These are phyloP conservation scores for Giardia muris DNA, from an alignment of 208 protist species.

Conservation along the genomic window DNA sequence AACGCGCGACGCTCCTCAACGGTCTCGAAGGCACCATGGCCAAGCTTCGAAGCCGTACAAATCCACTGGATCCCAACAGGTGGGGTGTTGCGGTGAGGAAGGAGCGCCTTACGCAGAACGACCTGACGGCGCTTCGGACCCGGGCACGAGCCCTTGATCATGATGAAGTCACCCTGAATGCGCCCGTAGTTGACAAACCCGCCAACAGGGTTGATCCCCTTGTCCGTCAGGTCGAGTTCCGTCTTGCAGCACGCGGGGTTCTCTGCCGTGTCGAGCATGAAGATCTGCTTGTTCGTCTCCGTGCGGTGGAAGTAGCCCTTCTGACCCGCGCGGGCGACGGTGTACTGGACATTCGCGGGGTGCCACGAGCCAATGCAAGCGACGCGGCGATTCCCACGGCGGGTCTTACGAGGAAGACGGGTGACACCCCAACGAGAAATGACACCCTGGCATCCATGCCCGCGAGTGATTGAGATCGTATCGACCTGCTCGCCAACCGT, in stretches of 20 bases:
- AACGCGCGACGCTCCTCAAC: slow-evolving; percentile 68
- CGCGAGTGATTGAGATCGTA: slow-evolving; percentile 46
- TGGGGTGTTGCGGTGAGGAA: slow-evolving; percentile 65
- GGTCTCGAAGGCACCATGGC: slow-evolving; percentile 96
- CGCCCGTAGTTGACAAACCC: slow-evolving; percentile 93
- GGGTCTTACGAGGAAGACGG: slow-evolving; percentile 89
- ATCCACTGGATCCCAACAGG: slow-evolving; percentile 82
- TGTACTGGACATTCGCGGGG: slow-evolving; percentile 77
- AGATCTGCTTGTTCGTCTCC: slow-evolving; percentile 98
- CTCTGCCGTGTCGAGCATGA: slow-evolving; percentile 64
- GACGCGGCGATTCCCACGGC: slow-evolving; percentile 93
- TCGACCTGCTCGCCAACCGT: slow-evolving; percentile 32
- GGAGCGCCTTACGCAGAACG: slow-evolving; percentile 84
- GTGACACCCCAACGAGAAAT: slow-evolving; percentile 82
- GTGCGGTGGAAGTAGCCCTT: slow-evolving; percentile 91
- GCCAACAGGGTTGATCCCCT: slow-evolving; percentile 94
- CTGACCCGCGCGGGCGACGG: slow-evolving; percentile 94
- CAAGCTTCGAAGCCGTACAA: slow-evolving; percentile 94
- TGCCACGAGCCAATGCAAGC: slow-evolving; percentile 97
- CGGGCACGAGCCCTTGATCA: slow-evolving; percentile 68
- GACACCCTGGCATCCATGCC: slow-evolving; percentile 87
- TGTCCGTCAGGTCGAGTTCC: slow-evolving; percentile 87
- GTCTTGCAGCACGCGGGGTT: slow-evolving; percentile 65
- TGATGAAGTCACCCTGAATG: slow-evolving; percentile 83
- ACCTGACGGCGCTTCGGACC: slow-evolving; percentile 75